Base-by-base conservation (phyloP, 2,329 filamentous ascomycete species). In the Ceratocystis ficicola region DNA sequence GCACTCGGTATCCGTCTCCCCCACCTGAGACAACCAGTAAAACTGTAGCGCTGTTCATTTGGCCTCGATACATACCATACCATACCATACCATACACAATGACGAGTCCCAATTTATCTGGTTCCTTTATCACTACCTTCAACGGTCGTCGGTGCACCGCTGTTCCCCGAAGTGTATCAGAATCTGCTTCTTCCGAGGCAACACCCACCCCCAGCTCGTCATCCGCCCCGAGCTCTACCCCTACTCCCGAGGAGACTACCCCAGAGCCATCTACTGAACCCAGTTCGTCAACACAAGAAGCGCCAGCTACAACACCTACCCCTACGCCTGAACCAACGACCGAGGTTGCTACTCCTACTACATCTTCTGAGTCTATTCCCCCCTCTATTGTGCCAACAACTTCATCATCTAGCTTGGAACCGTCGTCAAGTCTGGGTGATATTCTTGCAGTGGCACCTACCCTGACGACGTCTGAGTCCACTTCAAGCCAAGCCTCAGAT, bases 121-220 rank as follows among this genome's bases (percentile, higher is more conserved):
- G 79, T 71, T 77, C 77, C 68, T 78, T 79, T 68, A 76, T 80
- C 67, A 83, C 80, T 65, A 78, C 73, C 62, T 75, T 82, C 65
- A 73, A 77, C 66, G 80, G 79, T 63, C 79, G 76, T 72, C 77
- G 77, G 73, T 83, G 82, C 75, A 83, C 81, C 70, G 80, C 78
- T 68, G 75, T 83, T 69, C 80, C 80, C 61, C 79, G 72, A 70
- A 68, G 68, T 48, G 67, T 69, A 60, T 70, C 65, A 68, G 68
- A 62, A 65, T 64, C 48, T 25, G 48, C 64, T 66, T 67, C 50
- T 70, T 66, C 66, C 69, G 66, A 70, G 68, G 69, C 69, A 68
- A 64, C 67, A 62, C 55, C 67, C 67, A 68, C 69, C 28, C 63
- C 55, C 12, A 63, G 30, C 57, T 66, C 61, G 25, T 44, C 68